Percentiles rank a stretch among this genome's conserved stretches.
Conservation (phyloP, 1,284 basidiomycete species). For the Irpex rosettiformis region DNA sequence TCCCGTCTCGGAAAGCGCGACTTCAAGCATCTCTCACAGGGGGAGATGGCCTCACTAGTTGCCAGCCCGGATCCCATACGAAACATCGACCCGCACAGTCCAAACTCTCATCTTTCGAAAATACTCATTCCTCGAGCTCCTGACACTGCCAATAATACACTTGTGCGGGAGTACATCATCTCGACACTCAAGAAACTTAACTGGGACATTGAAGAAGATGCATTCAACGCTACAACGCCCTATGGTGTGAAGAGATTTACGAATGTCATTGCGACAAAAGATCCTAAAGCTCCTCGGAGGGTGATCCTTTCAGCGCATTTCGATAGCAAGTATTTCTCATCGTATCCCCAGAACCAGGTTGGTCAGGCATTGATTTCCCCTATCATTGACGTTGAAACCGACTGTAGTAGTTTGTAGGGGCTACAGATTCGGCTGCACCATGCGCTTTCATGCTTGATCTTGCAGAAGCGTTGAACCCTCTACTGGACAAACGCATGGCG, state of each 20-base stretch:
- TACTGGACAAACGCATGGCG: conserved; percentile 63
- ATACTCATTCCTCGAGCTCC: conserved; percentile 79
- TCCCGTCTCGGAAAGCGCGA: conserved; percentile 27
- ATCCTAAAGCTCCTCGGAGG: conserved; percentile 77
- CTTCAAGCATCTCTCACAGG: conserved; percentile 46
- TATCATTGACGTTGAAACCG: conserved; percentile 9
- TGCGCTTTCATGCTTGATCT: conserved; percentile 93
- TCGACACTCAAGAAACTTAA: conserved; percentile 64
- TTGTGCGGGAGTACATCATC: conserved; percentile 76
- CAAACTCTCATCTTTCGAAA: conserved; percentile 72
- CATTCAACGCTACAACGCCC: conserved; percentile 81
- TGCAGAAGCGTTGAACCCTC: conserved; percentile 72
- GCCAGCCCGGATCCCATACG: conserved; percentile 57
- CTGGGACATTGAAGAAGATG: conserved; percentile 86
- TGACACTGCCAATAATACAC: conserved; percentile 73
- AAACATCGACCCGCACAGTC: conserved; percentile 61
- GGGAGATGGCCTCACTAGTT: conserved; percentile 49
- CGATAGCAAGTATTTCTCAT: conserved; percentile 89
- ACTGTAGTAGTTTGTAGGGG: conserved; percentile 81
- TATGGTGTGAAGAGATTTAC: conserved; percentile 80
- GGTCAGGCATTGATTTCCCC: conserved; percentile 7
- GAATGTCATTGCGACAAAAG: conserved; percentile 94
- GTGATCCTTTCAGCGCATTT: conserved; percentile 93
- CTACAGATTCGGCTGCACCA: conserved; percentile 95
- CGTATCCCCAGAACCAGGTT: conserved; percentile 71